A percentile compares a stretch with the other conserved stretches of the same genome.
These are phyloP conservation scores for Bryoglossum gracile DNA, from an alignment of 495 filamentous ascomycete species.

Conservation along the genomic window DNA sequence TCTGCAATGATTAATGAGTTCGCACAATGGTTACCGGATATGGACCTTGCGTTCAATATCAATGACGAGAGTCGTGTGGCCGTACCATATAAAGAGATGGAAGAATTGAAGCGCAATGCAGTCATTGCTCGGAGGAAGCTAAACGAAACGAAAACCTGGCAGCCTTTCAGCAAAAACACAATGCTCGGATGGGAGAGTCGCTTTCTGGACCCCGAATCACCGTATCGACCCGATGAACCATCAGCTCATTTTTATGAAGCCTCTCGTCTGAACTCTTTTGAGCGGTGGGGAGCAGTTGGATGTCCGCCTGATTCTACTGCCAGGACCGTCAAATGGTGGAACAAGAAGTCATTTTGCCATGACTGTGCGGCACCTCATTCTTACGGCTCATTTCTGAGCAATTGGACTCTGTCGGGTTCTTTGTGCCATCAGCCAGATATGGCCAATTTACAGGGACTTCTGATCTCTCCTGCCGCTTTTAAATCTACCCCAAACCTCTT, in stretches of 20 bases:
- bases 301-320: constrained; percentile 53
- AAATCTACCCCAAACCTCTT: constrained; percentile 55
- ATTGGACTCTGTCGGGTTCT: constrained; percentile 58
- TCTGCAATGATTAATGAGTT: constrained; percentile 58
- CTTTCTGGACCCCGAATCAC: constrained; percentile 18
- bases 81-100: constrained; percentile 55
- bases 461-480: constrained; percentile 56
- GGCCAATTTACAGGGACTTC: constrained; percentile 62
- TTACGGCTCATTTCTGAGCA: constrained; percentile 53
- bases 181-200: background rate
- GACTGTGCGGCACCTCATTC: constrained; percentile 61
- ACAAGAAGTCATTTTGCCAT: constrained; percentile 50
- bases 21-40: constrained; percentile 62
- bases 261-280: constrained; percentile 42
- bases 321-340: constrained; percentile 45
- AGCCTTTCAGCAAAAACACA: background rate
- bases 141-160: constrained; percentile 9
- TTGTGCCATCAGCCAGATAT: constrained; percentile 79
- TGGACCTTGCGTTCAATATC: constrained; percentile 76
- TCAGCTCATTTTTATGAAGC: constrained; percentile 37
- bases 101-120: constrained; percentile 33
- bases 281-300: constrained; percentile 39
- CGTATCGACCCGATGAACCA: constrained; percentile 29
- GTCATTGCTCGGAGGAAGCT: constrained; percentile 23
- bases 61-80: constrained; percentile 71